Conservation (phyloP, 495 filamentous ascomycete genomes). For the Xylaria scruposa region DNA sequence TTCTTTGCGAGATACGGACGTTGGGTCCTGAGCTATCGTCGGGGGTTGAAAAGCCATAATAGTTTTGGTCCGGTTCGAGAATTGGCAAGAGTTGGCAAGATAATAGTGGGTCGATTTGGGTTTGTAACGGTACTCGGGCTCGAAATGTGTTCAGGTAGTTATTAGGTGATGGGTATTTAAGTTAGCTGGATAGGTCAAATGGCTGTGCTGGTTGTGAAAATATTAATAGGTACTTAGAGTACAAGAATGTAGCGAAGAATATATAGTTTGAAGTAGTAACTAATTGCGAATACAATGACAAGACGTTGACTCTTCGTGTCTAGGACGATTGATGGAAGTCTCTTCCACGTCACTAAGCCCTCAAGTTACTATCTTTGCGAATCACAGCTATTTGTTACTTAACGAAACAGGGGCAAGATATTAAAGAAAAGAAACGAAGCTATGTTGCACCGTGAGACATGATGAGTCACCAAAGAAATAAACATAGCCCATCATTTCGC, state of each 20-base stretch:
- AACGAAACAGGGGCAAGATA: not conserved
- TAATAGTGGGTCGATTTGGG: not conserved
- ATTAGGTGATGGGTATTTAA: not conserved
- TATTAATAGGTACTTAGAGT: not conserved
- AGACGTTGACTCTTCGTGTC: not conserved
- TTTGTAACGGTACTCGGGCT: not conserved
- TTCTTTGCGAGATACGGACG: not conserved
- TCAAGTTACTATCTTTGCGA: not conserved
- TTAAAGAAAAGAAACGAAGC: not conserved
- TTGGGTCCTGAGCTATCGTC: not conserved
- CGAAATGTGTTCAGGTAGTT: not conserved
- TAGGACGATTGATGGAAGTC: not conserved
- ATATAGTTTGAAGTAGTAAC: not conserved
- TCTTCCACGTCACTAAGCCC: not conserved
- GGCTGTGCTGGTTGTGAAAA: not conserved
- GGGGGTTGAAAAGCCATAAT: conserved; percentile 5
- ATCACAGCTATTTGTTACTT: not conserved
- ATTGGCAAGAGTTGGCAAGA: not conserved
- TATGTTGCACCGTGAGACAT: not conserved
- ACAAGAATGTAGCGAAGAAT: not conserved
- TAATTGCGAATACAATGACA: not conserved
- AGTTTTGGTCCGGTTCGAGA: not conserved
- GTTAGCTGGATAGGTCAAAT: not conserved
- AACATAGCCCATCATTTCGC: too few species aligned
- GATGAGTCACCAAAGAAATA: not conserved